Base-by-base conservation (phyloP, 306 rosid genomes). In the Quercus rubra region DNA sequence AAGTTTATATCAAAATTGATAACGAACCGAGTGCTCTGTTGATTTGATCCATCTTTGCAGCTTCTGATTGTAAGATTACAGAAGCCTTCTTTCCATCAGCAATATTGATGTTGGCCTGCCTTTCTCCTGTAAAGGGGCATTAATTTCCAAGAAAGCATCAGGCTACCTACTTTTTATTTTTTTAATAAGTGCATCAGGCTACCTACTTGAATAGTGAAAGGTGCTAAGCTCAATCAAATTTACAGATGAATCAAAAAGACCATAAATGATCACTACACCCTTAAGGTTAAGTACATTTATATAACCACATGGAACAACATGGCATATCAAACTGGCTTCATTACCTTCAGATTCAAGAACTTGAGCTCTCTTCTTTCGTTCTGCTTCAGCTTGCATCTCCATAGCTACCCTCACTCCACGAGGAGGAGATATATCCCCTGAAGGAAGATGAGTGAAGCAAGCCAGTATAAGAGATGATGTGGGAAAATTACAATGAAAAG, bases 341-440 rank as follows among this genome's bases (percentile, higher is more conserved):
- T 78, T 73, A 92, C 99, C 99, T 90, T 95, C 99, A 25, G 99
- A 95, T 76, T 91, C 99, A 35, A 95, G 98, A 82, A 95, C 90
- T 86, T 92, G 97, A 83, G 97, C 98, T 87, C 99, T 91, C 91
- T 87, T 95, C 80, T 90, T 93, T 70, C 99, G 88, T 80, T 95
- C 99, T 68, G 99, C 99, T 83, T 93, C 99, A 14, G 99, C 99
- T 88, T 95, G 99, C 99, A 93, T 90, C 85, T 95, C 98, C 99
- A 95, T 95, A 58, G 99, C 91, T 55, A 91, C 96, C 86, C 92
- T 91, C 76, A 95, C 99, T 58, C 97, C 97, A 71, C 91, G 94
- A 21, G 99, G 99, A 82, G 99, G 99, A 84, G 93, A 91, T 80
- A 93, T 93, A 82, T 95, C 99, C 99, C 93, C 98, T 95, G 82